A percentile compares a stretch with the other conserved stretches of the same genome.
Evolutionary conservation across 2,329 filamentous ascomycete species (phyloP).

Genomic region (Fusarium redolens): DNA sequence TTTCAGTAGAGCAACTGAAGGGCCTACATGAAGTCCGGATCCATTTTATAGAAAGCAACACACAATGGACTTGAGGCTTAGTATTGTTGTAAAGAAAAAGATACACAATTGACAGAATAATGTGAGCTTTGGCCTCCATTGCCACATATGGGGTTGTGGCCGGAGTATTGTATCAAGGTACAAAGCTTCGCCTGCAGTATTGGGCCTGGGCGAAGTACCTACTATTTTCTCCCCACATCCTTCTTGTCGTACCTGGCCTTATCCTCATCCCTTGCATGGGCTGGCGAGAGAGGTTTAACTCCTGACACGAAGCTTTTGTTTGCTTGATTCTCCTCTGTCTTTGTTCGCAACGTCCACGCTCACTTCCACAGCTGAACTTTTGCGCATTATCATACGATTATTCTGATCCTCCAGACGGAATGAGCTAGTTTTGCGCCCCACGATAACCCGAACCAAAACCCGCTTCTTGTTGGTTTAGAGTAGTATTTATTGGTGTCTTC

Average conservation of each 20-base stretch:
- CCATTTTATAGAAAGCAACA: not conserved
- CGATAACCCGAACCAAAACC: conserved; percentile 34
- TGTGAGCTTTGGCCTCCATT: not conserved
- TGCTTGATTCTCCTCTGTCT: conserved; percentile 11
- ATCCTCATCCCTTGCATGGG: conserved; percentile 32
- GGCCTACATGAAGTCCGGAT: not conserved
- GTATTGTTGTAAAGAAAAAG: not conserved
- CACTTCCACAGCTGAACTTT: not conserved
- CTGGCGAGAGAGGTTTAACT: conserved; percentile 28
- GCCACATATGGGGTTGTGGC: not conserved
- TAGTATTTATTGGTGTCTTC: conserved; percentile 31
- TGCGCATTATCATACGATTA: not conserved
- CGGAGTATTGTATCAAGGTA: not conserved
- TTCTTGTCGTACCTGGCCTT: conserved; percentile 23
- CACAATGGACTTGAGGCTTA: not conserved
- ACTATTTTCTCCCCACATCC: conserved; percentile 22
- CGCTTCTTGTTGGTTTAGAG: conserved; percentile 31
- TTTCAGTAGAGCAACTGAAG: not conserved
- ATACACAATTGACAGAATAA: not conserved
- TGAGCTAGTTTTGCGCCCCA: conserved; percentile 39
- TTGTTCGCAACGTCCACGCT: conserved; percentile 5
- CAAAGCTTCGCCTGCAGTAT: not conserved
- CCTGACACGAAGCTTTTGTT: conserved; percentile 28
- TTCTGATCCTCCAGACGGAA: conserved; percentile 29
- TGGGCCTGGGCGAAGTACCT: conserved; percentile 4